Conservation (phyloP, 345 rosid genomes). For the Odontarrhena argentea region DNA sequence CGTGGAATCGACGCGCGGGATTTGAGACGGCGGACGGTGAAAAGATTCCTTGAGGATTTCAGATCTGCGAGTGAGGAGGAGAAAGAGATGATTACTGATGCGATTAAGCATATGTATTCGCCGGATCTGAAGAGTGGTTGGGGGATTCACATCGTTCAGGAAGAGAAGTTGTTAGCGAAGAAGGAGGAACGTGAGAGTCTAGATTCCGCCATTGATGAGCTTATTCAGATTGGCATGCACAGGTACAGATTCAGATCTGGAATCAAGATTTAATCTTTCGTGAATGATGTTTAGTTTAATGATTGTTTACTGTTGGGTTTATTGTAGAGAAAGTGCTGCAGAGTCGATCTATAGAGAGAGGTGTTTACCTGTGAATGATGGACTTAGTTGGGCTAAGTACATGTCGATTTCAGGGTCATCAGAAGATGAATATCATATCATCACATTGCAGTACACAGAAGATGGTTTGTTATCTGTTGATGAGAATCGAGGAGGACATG, state of each 20-base stretch:
- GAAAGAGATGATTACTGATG: slow-evolving; percentile 52
- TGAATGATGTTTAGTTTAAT: too few species aligned
- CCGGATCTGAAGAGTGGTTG: slow-evolving; percentile 99
- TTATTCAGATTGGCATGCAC: slow-evolving; percentile 83
- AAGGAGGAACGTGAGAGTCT: slow-evolving; percentile 68
- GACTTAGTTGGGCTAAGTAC: slow-evolving; percentile 91
- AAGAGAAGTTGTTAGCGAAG: slow-evolving; percentile 76
- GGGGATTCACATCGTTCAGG: slow-evolving; percentile 97
- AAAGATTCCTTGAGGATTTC: slow-evolving; percentile 68
- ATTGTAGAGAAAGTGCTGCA: slow-evolving; percentile 81
- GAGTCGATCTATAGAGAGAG: slow-evolving; percentile 95
- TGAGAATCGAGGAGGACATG: slow-evolving; percentile 81
- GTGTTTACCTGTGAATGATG: slow-evolving; percentile 80
- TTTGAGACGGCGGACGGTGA: slow-evolving; percentile 65
- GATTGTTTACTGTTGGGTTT: too few species aligned
- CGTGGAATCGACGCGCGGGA: slow-evolving; percentile 78
- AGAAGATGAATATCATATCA: slow-evolving; percentile 87
- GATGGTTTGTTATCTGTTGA: slow-evolving; percentile 90
- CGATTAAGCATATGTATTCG: slow-evolving; percentile 82
- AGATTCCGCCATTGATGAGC: slow-evolving; percentile 81
- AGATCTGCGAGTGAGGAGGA: slow-evolving; percentile 62
- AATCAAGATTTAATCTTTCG: too few species aligned
- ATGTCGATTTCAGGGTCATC: slow-evolving; percentile 90
- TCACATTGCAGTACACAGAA: slow-evolving; percentile 89
- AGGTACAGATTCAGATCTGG: slow-evolving; percentile 52